Percentiles rank a stretch among this genome's conserved stretches.
Evolutionary conservation across 495 filamentous ascomycete genomes (phyloP).

Genomic region (Pseudoneurospora amorphoporcata): DNA sequence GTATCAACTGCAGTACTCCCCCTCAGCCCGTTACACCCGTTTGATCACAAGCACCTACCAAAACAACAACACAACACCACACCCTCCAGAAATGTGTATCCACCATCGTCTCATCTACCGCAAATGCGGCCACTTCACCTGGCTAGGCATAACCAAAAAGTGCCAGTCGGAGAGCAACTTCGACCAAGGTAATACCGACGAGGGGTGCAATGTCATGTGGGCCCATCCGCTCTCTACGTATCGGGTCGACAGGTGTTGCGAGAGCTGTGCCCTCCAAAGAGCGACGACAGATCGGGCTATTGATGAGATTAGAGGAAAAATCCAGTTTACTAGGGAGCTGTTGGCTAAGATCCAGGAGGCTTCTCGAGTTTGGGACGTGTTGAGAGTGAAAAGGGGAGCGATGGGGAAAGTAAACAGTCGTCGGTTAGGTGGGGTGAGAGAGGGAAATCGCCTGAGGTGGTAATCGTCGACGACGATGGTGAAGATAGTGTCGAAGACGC

Average conservation of each 20-base stretch:
- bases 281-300: not conserved
- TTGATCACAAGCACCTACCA: not conserved
- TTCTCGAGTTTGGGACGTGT: not conserved
- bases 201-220: conserved; percentile 15
- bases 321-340: not conserved
- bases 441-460: not conserved
- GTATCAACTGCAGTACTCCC: not conserved
- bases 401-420: not conserved
- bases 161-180: conserved; percentile 14
- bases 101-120: conserved; percentile 16
- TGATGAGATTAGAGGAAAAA: conserved; percentile 1
- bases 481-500: not conserved
- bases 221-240: conserved; percentile 14
- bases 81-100: conserved; percentile 16
- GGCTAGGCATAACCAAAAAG: conserved; percentile 2
- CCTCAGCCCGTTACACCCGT: not conserved
- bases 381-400: not conserved
- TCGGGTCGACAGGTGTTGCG: conserved; percentile 9
- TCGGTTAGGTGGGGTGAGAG: too few relatives aligned
- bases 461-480: not conserved
- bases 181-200: conserved; percentile 1
- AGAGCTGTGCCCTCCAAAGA: conserved; percentile 1
- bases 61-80: not conserved
- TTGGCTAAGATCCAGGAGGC: conserved; percentile 2
- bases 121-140: conserved; percentile 18